phyloP scores from a whole-genome alignment of 1,139 yeast genomes.

The Geotrichum bryndzae region DNA sequence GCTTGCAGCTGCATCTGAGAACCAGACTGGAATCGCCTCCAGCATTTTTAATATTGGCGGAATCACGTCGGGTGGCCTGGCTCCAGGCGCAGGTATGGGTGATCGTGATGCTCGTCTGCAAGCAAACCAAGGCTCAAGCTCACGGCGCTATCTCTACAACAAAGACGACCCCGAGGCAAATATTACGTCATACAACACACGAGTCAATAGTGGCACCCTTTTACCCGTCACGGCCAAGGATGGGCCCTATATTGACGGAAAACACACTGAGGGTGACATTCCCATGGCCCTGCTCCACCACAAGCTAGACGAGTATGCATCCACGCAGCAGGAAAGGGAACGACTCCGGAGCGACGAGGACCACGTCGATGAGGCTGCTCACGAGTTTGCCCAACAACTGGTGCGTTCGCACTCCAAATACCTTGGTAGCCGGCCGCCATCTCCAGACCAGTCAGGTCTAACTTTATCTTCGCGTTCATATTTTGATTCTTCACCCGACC shows the following conservation, averaged over 20 bases:
- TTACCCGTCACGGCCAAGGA: background rate
- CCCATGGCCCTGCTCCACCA: constrained; percentile 26
- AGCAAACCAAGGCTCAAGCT: background rate
- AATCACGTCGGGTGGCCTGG: constrained; percentile 30
- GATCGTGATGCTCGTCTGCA: constrained; percentile 6
- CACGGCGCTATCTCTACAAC: background rate
- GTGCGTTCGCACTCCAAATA: constrained; percentile 16
- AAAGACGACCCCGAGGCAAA: constrained; percentile 8
- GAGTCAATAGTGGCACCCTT: constrained; percentile 2
- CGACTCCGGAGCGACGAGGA: background rate
- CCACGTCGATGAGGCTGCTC: constrained; percentile 5
- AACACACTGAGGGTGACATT: constrained; percentile 20
- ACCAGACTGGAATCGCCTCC: constrained; percentile 17
- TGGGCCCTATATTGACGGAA: constrained; percentile 11
- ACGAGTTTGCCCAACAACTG: constrained; percentile 7
- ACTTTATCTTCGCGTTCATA: constrained; percentile 4
- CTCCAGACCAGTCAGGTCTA: constrained; percentile 5
- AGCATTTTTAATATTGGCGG: constrained; percentile 27
- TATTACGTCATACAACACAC: constrained; percentile 9
- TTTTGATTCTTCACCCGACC: background rate
- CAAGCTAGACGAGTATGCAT: constrained; percentile 22
- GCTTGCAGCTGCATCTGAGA: constrained; percentile 8
- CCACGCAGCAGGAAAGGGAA: constrained; percentile 24
- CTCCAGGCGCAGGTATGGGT: constrained; percentile 27
- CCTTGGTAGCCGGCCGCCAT: constrained; percentile 4